phyloP scores from a whole-genome alignment of 208 protist genomes.

The Histomonas meleagridis region DNA sequence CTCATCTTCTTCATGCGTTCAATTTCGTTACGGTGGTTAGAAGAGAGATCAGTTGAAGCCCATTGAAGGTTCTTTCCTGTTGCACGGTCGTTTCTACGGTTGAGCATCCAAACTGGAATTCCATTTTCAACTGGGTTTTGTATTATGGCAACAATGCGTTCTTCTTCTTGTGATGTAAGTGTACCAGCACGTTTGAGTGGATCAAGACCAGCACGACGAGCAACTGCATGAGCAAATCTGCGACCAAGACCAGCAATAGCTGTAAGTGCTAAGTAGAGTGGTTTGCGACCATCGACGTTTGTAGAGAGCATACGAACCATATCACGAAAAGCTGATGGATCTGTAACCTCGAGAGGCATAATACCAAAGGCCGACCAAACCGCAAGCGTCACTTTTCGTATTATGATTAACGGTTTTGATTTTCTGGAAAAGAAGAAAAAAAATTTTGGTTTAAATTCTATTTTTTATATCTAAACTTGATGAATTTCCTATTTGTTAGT shows the following conservation, averaged over 20 bases:
- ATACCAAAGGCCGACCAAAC: background rate
- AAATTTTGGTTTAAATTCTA: no score
- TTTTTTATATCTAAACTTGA: no score
- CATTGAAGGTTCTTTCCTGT: background rate
- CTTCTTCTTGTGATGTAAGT: constrained; percentile 7
- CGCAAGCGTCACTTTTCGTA: no score
- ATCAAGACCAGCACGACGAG: background rate
- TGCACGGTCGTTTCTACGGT: constrained; percentile 6
- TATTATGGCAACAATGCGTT: background rate
- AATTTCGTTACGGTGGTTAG: constrained; percentile 20
- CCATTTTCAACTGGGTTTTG: constrained; percentile 33
- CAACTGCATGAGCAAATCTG: constrained; percentile 25
- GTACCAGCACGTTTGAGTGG: constrained; percentile 27
- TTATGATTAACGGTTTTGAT: no score
- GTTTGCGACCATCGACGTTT: background rate
- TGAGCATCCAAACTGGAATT: constrained; percentile 34
- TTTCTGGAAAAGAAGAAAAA: no score
- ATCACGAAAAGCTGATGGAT: background rate
- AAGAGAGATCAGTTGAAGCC: background rate
- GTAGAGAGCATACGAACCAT: background rate
- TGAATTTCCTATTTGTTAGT: no score
- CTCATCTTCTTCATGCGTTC: constrained; percentile 36
- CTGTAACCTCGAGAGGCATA: background rate
- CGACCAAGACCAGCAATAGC: constrained; percentile 34
- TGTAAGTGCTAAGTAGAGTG: background rate